Percentiles rank a stretch among this genome's conserved stretches.
Evolutionary conservation across 352 stramenopile species (phyloP).

Genomic region (Saprolegnia diclina): DNA sequence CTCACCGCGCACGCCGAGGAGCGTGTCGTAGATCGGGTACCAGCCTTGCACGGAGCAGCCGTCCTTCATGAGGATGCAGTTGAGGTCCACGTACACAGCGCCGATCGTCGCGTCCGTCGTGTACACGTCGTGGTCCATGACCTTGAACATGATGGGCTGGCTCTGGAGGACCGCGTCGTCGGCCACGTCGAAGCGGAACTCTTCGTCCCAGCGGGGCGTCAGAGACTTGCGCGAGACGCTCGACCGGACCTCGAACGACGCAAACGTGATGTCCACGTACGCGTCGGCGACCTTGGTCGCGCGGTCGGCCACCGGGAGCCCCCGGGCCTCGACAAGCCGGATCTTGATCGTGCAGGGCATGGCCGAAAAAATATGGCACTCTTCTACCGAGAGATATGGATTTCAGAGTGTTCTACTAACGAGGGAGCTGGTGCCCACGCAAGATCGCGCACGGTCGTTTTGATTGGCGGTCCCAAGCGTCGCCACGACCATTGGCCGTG

Average conservation of each 20-base stretch:
- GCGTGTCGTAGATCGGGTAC: conserved; percentile 98
- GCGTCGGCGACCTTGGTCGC: conserved; percentile 74
- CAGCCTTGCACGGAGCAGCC: conserved; percentile 92
- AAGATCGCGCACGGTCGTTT: no score
- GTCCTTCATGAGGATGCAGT: conserved; percentile 95
- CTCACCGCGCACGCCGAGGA: conserved; percentile 93
- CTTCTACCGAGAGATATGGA: no score
- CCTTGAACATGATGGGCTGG: conserved; percentile 96
- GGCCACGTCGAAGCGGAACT: conserved; percentile 98
- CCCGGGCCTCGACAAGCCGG: conserved; percentile 80
- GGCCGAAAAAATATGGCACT: background rate
- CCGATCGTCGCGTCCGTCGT: conserved; percentile 93
- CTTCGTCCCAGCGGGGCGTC: conserved; percentile 96
- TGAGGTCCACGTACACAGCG: conserved; percentile 97
- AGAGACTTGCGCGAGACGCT: conserved; percentile 89
- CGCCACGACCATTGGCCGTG: no score
- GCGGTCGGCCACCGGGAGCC: conserved; percentile 82
- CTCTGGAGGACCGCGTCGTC: conserved; percentile 98
- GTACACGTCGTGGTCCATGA: conserved; percentile 94
- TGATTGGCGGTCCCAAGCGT: no score
- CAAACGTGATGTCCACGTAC: conserved; percentile 86
- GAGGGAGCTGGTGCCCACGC: no score
- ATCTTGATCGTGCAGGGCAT: conserved; percentile 92
- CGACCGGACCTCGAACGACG: conserved; percentile 84
- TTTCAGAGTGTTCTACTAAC: no score